Conservation (phyloP, 1,139 yeast species). For the Scheffersomyces segobiensis region DNA sequence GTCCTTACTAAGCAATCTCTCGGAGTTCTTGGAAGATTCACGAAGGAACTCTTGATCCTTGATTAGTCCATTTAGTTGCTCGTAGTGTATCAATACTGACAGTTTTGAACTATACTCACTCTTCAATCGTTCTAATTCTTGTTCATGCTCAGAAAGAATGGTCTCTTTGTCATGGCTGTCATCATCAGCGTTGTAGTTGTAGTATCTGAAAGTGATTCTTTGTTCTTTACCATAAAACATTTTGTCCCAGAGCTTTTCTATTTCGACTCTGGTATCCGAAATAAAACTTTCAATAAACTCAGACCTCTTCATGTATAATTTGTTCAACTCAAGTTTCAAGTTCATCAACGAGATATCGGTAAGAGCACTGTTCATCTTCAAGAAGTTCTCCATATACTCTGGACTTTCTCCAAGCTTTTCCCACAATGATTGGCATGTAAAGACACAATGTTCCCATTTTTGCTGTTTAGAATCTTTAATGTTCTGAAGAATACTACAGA, state of each 20-base stretch:
- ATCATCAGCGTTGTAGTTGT: constrained; percentile 34
- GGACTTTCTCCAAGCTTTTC: constrained; percentile 42
- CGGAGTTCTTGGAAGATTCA: constrained; percentile 76
- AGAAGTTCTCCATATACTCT: constrained; percentile 39
- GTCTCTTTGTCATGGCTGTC: constrained; percentile 53
- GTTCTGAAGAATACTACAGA: constrained; percentile 26
- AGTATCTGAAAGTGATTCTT: constrained; percentile 37
- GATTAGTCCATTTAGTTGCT: constrained; percentile 54
- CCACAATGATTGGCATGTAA: constrained; percentile 52
- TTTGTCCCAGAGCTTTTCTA: constrained; percentile 61
- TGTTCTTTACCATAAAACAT: constrained; percentile 57
- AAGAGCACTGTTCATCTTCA: constrained; percentile 32
- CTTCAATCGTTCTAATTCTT: constrained; percentile 55
- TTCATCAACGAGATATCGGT: constrained; percentile 39
- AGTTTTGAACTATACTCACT: constrained; percentile 50
- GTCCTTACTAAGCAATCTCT: constrained; percentile 72
- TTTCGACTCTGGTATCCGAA: constrained; percentile 55
- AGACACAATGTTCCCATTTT: constrained; percentile 31
- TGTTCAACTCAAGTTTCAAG: constrained; percentile 55
- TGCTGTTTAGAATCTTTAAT: constrained; percentile 34
- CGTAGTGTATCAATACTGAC: constrained; percentile 56
- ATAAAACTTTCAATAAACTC: constrained; percentile 70
- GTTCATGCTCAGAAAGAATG: constrained; percentile 60
- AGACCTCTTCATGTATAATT: constrained; percentile 61
- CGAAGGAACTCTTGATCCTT: constrained; percentile 63